Conservation (phyloP, 2,329 filamentous ascomycete genomes). For the Fusarium sororula region DNA sequence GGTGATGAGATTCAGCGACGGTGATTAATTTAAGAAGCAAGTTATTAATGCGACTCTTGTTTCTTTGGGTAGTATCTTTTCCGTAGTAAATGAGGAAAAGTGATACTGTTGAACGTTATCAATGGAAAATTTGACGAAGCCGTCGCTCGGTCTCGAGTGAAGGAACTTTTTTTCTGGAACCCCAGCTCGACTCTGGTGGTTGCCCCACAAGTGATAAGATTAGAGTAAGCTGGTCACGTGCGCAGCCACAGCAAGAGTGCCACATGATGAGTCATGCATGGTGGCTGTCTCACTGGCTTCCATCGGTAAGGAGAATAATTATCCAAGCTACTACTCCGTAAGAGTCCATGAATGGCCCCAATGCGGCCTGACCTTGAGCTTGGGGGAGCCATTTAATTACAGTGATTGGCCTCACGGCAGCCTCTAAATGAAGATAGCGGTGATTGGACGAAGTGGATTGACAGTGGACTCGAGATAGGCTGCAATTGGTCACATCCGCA, state of each 20-base stretch:
- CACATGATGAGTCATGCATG: slow-evolving; percentile 27
- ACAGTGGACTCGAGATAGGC: slow-evolving; percentile 12
- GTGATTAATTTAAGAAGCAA: neutral
- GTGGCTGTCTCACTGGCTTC: slow-evolving; percentile 8
- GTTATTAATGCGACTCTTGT: neutral
- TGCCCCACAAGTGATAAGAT: slow-evolving; percentile 36
- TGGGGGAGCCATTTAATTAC: slow-evolving; percentile 14
- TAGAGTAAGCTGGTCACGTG: slow-evolving; percentile 31
- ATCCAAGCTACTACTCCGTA: neutral
- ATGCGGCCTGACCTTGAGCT: slow-evolving; percentile 10
- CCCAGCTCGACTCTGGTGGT: slow-evolving; percentile 16
- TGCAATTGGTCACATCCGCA: slow-evolving; percentile 26
- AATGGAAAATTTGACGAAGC: slow-evolving; percentile 49
- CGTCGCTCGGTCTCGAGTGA: slow-evolving; percentile 36
- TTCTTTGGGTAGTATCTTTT: neutral
- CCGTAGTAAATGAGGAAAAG: neutral
- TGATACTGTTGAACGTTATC: slow-evolving; percentile 35
- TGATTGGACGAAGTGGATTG: slow-evolving; percentile 26
- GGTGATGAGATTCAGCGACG: slow-evolving; percentile 2
- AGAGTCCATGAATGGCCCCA: slow-evolving; percentile 12
- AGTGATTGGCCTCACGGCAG: slow-evolving; percentile 34
- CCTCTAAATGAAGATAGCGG: slow-evolving; percentile 11
- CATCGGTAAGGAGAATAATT: neutral
- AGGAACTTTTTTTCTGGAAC: slow-evolving; percentile 48
- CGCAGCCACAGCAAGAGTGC: neutral